phyloP scores from a whole-genome alignment of 768 basidiomycete genomes.

The Boletales sp. region DNA sequence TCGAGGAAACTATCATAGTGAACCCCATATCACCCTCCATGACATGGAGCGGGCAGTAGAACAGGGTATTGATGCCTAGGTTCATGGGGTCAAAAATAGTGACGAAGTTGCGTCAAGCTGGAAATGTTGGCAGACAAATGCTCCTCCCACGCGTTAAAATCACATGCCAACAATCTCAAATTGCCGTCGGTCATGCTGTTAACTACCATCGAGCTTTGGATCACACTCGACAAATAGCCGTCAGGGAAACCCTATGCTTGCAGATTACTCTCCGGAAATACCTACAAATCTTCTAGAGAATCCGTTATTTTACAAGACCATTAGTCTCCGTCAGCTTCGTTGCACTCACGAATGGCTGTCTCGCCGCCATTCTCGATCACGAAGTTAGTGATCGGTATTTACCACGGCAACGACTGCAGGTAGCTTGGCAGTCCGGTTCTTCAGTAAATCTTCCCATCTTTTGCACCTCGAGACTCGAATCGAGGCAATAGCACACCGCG shows the following conservation, averaged over 20 bases:
- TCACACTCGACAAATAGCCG: slow-evolving; percentile 30
- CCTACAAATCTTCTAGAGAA: slow-evolving; percentile 22
- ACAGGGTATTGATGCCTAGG: slow-evolving; percentile 33
- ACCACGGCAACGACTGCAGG: slow-evolving; percentile 5
- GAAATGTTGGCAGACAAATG: slow-evolving; percentile 28
- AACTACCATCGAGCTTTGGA: slow-evolving; percentile 34
- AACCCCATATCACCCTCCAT: slow-evolving; percentile 20
- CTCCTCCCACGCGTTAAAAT: slow-evolving; percentile 17
- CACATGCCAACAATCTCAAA: slow-evolving; percentile 36
- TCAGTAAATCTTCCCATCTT: slow-evolving; percentile 18
- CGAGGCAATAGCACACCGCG: slow-evolving; percentile 18
- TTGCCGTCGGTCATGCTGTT: slow-evolving; percentile 42
- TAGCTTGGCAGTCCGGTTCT: slow-evolving; percentile 36
- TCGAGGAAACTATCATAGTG: slow-evolving; percentile 7
- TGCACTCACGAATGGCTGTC: slow-evolving; percentile 31
- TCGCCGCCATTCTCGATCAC: slow-evolving; percentile 21
- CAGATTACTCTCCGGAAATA: slow-evolving; percentile 33
- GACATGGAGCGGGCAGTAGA: slow-evolving; percentile 38
- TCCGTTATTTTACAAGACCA: slow-evolving; percentile 27
- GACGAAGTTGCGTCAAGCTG: slow-evolving; percentile 16
- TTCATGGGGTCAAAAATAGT: slow-evolving; percentile 7
- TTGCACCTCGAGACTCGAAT: slow-evolving; percentile 29
- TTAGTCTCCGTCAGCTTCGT: slow-evolving; percentile 27
- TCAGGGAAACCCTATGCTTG: slow-evolving; percentile 24
- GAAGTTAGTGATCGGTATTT: slow-evolving; percentile 32